Evolutionary conservation across 176 grass and related monocot species (phyloP), one percentile per base, ranked within the genome.

Genomic region (Eragrostis nindensis): DNA sequence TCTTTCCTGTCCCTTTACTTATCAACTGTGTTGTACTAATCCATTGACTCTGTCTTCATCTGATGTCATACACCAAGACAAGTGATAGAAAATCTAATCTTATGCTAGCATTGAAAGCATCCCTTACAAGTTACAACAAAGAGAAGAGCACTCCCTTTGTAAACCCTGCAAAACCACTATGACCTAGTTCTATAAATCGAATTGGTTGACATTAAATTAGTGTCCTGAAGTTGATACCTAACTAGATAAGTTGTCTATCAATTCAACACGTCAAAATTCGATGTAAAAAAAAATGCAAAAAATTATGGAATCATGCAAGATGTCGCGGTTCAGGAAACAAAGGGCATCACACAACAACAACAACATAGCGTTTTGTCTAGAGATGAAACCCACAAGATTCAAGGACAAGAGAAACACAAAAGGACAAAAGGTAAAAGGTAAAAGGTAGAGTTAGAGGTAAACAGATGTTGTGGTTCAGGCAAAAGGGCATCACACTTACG

Each of bases 401-500:
- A n/a, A n/a, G n/a, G n/a, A n/a, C n/a, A n/a, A n/a, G n/a, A n/a
- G n/a, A n/a, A n/a, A n/a, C n/a, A n/a, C n/a, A n/a, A n/a, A n/a
- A n/a, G n/a, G n/a, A n/a, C n/a, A n/a, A n/a, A n/a, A n/a, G n/a
- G n/a, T n/a, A n/a, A n/a, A n/a, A n/a, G n/a, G n/a, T n/a, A n/a
- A n/a, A n/a, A n/a, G n/a, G n/a, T n/a, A n/a, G n/a, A n/a, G n/a
- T n/a, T n/a, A n/a, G n/a, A n/a, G n/a, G n/a, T n/a, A n/a, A n/a
- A n/a, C n/a, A n/a, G n/a, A n/a, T n/a, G n/a, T n/a, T n/a, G n/a
- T n/a, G 7, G 39, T 49, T 74, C 50, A 27, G n/a, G 46, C n/a
- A 46, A n/a, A 36, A 14, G 24, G 54, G 22, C 24, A 41, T 62
- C 36, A 56, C 61, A 83, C 90, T 90, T 89, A 92, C 93, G 44